Evolutionary conservation across 345 rosid species (phyloP), one percentile per base, ranked within the genome.

Genomic region (Mercurialis annua): DNA sequence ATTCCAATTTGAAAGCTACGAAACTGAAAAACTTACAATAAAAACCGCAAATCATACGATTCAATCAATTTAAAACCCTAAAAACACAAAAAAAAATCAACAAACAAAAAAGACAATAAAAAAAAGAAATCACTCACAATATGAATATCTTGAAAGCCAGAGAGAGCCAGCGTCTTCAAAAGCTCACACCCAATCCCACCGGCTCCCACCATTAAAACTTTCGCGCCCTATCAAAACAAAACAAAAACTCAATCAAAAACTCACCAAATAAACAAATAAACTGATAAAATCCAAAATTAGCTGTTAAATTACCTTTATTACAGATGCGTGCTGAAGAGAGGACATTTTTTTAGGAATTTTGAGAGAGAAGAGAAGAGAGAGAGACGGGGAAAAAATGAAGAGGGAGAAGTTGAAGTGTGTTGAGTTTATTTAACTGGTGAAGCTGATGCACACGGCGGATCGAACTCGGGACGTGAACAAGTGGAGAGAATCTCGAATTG

Each of bases 101-200:
- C 17, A 42, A 36, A 30, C 0, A 49, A 4, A 6, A 68, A 18
- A 34, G 27, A 0, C 31, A 47, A 27, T 18, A 24, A 62, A 23
- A 53, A 55, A 48, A 7, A 38, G 17, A 63, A 47, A 33, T 55
- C 11, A 77, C 96, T 87, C 74, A 95, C 99, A 42, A 95, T 90
- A 86, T 95, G 98, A 69, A 95, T 90, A 67, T 95, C 97, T 36
- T 76, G 73, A 79, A 95, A 95, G 36, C 94, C 96, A 56, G 99
- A 87, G 53, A 95, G 98, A 72, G 90, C 92, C 27, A 95, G 96
- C 66, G 96, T 92, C 82, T 95, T 95, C 20, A 95, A 94, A 51
- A 95, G 82, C 88, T 95, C 99, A 71, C 99, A 92, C 43, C 99
- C 99, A 74, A 95, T 92, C 40, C 99, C 97, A 52, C 99, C 99